Evolutionary conservation across 805 yeast species (phyloP).

Genomic region (Naumovozyma baii): DNA sequence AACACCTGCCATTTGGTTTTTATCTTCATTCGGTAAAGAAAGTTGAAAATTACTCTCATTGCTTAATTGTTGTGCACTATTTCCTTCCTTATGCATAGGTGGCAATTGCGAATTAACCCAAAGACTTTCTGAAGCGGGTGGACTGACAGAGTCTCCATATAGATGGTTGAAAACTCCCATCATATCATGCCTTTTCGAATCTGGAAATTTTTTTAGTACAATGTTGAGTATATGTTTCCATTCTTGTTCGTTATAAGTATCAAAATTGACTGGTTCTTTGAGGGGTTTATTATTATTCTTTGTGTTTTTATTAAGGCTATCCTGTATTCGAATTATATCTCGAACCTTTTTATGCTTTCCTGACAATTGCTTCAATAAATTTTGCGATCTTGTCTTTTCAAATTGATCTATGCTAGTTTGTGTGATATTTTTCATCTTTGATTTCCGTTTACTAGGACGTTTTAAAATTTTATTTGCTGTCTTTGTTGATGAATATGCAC

Average conservation of each 20-base stretch:
- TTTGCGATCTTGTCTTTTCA: slow-evolving; percentile 10
- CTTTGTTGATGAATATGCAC: neutral
- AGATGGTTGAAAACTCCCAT: slow-evolving; percentile 16
- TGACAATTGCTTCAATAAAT: slow-evolving; percentile 19
- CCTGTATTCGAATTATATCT: slow-evolving; percentile 14
- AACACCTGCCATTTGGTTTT: slow-evolving; percentile 7
- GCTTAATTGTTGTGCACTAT: too few relatives aligned
- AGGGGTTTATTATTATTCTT: neutral
- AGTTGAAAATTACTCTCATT: too few relatives aligned
- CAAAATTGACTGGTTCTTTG: slow-evolving; percentile 3
- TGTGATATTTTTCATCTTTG: slow-evolving; percentile 6
- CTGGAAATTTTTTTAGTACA: slow-evolving; percentile 17
- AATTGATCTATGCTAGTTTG: slow-evolving; percentile 7
- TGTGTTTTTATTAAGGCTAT: neutral
- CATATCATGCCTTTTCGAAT: slow-evolving; percentile 14
- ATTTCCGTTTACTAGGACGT: neutral
- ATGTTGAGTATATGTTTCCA: slow-evolving; percentile 18
- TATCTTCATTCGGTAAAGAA: neutral
- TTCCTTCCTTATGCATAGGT: too few relatives aligned
- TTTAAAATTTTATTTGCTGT: neutral
- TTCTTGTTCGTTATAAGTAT: slow-evolving; percentile 24
- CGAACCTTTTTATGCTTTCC: slow-evolving; percentile 26
- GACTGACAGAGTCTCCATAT: slow-evolving; percentile 13
- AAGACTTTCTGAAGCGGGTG: slow-evolving; percentile 4
- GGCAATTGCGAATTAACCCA: slow-evolving; percentile 21